A percentile compares a stretch with the other conserved stretches of the same genome.
Conservation (phyloP, 495 filamentous ascomycete species). For the Amorphotheca resinae region DNA sequence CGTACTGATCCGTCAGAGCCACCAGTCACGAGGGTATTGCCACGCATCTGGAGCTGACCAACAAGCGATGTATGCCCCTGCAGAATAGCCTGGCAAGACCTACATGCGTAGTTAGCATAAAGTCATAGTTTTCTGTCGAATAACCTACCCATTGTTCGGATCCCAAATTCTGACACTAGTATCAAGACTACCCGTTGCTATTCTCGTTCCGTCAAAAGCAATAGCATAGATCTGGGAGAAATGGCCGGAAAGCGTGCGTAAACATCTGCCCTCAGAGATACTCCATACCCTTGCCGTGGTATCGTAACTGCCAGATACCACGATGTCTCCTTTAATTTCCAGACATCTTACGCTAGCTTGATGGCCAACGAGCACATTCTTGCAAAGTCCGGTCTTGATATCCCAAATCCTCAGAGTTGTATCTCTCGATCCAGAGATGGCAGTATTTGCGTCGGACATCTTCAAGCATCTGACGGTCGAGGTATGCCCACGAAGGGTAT, state of each 20-base stretch:
- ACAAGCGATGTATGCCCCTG: slow-evolving; percentile 96
- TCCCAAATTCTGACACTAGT: slow-evolving; percentile 98
- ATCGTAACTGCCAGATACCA: slow-evolving; percentile 95
- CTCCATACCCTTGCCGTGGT: slow-evolving; percentile 96
- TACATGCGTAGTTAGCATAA: slow-evolving; percentile 10
- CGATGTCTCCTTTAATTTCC: slow-evolving; percentile 87
- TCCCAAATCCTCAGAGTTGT: slow-evolving; percentile 95
- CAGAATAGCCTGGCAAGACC: slow-evolving; percentile 55
- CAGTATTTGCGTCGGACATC: slow-evolving; percentile 87
- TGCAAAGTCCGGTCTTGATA: slow-evolving; percentile 71
- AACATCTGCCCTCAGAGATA: slow-evolving; percentile 82
- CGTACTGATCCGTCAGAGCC: slow-evolving; percentile 92
- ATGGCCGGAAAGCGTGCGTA: slow-evolving; percentile 83
- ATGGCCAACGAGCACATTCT: slow-evolving; percentile 86
- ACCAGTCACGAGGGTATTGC: slow-evolving; percentile 87
- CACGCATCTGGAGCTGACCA: slow-evolving; percentile 92
- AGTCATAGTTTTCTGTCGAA: neutral
- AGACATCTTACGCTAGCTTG: slow-evolving; percentile 94
- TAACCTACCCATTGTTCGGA: slow-evolving; percentile 67
- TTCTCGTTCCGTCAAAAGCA: slow-evolving; percentile 83
- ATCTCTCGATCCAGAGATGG: slow-evolving; percentile 91
- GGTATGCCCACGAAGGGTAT: slow-evolving; percentile 84
- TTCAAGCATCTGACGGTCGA: slow-evolving; percentile 94
- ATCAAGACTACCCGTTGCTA: slow-evolving; percentile 94
- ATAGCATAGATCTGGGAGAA: slow-evolving; percentile 99